phyloP scores from a whole-genome alignment of 257 asterid species.

The Petunia secreta region DNA sequence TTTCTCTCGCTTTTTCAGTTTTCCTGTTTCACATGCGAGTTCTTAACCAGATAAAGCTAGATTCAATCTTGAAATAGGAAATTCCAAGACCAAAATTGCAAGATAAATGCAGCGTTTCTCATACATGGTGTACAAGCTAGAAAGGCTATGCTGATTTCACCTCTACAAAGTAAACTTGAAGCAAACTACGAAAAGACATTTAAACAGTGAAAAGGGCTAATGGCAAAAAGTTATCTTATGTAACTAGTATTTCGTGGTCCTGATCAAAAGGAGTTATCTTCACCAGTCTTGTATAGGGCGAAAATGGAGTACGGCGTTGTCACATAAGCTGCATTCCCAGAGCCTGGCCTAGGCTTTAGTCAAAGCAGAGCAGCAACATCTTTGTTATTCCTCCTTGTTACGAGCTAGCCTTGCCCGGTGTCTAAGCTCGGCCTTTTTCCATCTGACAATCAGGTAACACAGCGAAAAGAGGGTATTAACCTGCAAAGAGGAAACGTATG shows the following conservation, averaged over 20 bases:
- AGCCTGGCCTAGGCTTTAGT: neutral
- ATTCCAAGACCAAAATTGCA: neutral
- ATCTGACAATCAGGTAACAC: slow-evolving; percentile 79
- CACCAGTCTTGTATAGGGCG: slow-evolving; percentile 3
- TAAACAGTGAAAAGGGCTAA: neutral
- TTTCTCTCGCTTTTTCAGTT: neutral
- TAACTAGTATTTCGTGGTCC: neutral
- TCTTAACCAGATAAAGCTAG: neutral
- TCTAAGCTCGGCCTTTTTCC: slow-evolving; percentile 90
- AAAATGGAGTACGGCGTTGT: neutral
- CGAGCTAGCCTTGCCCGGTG: slow-evolving; percentile 87
- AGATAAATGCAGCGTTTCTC: neutral
- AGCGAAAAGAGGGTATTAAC: slow-evolving; percentile 82
- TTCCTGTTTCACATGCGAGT: neutral
- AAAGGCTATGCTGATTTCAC: slow-evolving; percentile 1
- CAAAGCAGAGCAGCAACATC: neutral
- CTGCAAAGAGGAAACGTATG: slow-evolving; percentile 44
- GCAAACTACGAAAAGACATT: neutral
- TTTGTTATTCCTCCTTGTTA: slow-evolving; percentile 60
- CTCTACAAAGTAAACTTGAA: neutral
- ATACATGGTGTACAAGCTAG: neutral
- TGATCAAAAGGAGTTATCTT: neutral
- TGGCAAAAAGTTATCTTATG: neutral
- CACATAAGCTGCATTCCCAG: neutral
- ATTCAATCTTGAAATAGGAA: neutral